Conservation (phyloP, 345 rosid species). For the Eucalyptus leucophloia region DNA sequence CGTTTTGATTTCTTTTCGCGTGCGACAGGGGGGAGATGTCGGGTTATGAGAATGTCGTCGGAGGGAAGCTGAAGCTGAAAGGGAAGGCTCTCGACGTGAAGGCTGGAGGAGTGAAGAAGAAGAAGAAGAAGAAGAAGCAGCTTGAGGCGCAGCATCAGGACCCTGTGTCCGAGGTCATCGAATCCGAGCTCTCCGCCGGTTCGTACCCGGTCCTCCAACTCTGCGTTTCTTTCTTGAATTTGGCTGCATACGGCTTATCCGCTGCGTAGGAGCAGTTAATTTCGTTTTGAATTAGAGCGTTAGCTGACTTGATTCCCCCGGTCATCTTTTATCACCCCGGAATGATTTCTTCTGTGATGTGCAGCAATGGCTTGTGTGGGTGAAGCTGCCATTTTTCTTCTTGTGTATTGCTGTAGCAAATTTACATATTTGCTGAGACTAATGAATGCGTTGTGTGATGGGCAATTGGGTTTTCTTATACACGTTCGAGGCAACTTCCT, state of each 20-base stretch:
- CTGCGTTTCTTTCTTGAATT: neutral
- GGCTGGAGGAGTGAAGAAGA: conserved; percentile 77
- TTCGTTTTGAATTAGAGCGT: neutral
- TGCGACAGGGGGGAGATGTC: conserved; percentile 33
- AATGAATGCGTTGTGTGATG: neutral
- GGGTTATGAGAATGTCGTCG: conserved; percentile 54
- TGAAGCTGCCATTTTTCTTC: neutral
- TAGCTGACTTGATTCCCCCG: neutral
- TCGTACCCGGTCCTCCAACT: neutral
- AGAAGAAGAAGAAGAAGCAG: conserved; percentile 81
- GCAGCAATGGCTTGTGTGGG: neutral
- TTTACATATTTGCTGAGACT: neutral
- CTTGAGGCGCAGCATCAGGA: conserved; percentile 12
- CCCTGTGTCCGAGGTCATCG: conserved; percentile 10
- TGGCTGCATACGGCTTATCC: neutral
- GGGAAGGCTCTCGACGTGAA: conserved; percentile 93
- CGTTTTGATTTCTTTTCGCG: neutral
- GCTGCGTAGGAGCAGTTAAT: neutral
- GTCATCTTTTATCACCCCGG: neutral
- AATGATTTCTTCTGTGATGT: neutral
- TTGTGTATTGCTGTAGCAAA: neutral
- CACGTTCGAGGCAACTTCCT: neutral
- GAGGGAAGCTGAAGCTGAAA: conserved; percentile 89
- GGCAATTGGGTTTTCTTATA: neutral
- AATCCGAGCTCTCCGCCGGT: conserved; percentile 42